Conservation (phyloP, 2,329 filamentous ascomycete genomes). For the Aspergillus fischeri region DNA sequence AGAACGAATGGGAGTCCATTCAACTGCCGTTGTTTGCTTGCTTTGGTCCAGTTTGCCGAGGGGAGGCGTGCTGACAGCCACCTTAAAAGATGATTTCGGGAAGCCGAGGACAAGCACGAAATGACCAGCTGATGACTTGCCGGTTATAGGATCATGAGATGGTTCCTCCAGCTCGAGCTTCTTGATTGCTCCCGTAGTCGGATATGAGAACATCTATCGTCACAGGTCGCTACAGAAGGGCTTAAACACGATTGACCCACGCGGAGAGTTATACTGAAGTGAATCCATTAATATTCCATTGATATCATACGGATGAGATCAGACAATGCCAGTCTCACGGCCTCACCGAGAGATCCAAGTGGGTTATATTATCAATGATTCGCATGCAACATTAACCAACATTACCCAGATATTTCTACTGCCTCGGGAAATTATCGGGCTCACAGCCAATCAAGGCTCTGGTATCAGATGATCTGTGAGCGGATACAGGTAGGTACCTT, state of each 20-base stretch:
- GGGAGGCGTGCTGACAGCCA: not conserved
- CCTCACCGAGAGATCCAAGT: not conserved
- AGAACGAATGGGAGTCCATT: not conserved
- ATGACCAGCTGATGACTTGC: not conserved
- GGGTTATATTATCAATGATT: not conserved
- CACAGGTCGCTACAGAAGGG: not conserved
- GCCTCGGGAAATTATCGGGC: not conserved
- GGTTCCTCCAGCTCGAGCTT: not conserved
- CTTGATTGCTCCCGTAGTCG: not conserved
- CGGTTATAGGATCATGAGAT: not conserved
- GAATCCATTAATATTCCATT: not conserved
- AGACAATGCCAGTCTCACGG: not conserved
- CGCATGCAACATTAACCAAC: not conserved
- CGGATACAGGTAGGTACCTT: too few relatives aligned
- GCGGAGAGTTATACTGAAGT: not conserved
- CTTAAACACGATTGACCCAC: too few relatives aligned
- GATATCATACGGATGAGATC: not conserved
- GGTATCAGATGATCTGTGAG: not conserved
- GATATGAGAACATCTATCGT: not conserved
- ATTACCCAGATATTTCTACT: not conserved
- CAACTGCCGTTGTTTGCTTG: not conserved
- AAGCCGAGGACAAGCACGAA: not conserved
- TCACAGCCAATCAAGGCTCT: not conserved
- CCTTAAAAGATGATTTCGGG: not conserved
- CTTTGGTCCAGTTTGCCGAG: not conserved